A percentile compares a stretch with the other conserved stretches of the same genome.
Conservation (phyloP, 2,329 filamentous ascomycete genomes). For the Colletotrichum sp. region DNA sequence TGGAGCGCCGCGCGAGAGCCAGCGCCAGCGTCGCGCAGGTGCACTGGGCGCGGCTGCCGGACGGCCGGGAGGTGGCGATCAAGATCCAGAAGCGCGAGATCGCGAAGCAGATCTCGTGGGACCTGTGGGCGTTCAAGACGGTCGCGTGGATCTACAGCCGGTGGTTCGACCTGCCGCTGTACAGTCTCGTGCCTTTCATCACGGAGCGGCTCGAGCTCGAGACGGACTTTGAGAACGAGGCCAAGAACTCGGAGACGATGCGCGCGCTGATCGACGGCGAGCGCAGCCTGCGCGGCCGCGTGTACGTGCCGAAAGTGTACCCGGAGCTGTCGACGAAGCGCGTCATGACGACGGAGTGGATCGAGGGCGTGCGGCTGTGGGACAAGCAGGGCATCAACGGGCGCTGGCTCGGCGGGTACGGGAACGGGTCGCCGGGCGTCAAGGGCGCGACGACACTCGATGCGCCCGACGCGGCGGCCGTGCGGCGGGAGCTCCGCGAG, state of each 20-base stretch:
- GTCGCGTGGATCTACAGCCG: slow-evolving; percentile 83
- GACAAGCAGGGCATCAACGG: slow-evolving; percentile 83
- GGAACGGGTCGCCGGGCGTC: slow-evolving; percentile 79
- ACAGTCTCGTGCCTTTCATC: slow-evolving; percentile 90
- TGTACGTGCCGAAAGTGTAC: slow-evolving; percentile 89
- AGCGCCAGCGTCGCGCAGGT: slow-evolving; percentile 96
- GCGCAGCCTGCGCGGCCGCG: slow-evolving; percentile 75
- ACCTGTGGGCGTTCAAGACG: slow-evolving; percentile 94
- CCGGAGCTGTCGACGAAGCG: slow-evolving; percentile 81
- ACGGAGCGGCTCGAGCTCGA: slow-evolving; percentile 90
- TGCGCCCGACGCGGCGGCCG: slow-evolving; percentile 51
- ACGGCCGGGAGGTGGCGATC: slow-evolving; percentile 90
- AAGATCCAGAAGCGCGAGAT: slow-evolving; percentile 98
- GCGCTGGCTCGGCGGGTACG: slow-evolving; percentile 79
- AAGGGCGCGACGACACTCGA: slow-evolving; percentile 66
- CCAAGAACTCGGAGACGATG: slow-evolving; percentile 87
- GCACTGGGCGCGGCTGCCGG: slow-evolving; percentile 86
- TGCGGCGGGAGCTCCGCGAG: slow-evolving; percentile 51
- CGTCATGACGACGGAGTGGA: slow-evolving; percentile 96
- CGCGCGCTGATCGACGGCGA: slow-evolving; percentile 76
- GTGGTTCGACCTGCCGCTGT: slow-evolving; percentile 93
- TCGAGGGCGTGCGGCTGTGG: slow-evolving; percentile 92
- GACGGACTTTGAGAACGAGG: slow-evolving; percentile 94
- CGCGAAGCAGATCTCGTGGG: slow-evolving; percentile 87
- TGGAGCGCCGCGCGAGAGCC: slow-evolving; percentile 67